Percentiles rank a stretch among this genome's conserved stretches.
These are phyloP conservation scores for Beauveria brongniartii DNA, from an alignment of 2,329 filamentous ascomycete genomes.

Conservation along the genomic window DNA sequence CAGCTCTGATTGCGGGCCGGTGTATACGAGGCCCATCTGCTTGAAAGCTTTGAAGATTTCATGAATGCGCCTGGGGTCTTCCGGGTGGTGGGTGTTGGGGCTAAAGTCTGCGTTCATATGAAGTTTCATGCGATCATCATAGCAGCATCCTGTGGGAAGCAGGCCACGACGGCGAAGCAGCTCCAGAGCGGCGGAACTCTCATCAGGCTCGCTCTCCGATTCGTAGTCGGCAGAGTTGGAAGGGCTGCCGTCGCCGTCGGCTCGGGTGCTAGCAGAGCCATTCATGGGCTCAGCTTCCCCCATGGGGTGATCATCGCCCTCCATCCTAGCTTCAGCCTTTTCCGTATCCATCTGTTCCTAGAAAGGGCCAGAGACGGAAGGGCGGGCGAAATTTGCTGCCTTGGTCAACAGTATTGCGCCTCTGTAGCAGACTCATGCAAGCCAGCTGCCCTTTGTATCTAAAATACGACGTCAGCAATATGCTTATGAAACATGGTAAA, in stretches of 20 bases:
- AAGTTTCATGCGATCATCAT: slow-evolving; percentile 92
- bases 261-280: slow-evolving; percentile 7
- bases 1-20: slow-evolving; percentile 47
- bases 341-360: not conserved
- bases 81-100: slow-evolving; percentile 74
- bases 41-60: slow-evolving; percentile 88
- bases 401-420: not conserved
- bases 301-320: slow-evolving; percentile 11
- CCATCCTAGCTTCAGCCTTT: slow-evolving; percentile 10
- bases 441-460: not conserved
- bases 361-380: not conserved
- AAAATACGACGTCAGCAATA: not conserved
- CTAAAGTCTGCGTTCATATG: slow-evolving; percentile 79
- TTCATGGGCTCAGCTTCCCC: slow-evolving; percentile 13
- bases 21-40: slow-evolving; percentile 67
- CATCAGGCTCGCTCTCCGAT: slow-evolving; percentile 24
- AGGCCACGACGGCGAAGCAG: slow-evolving; percentile 37
- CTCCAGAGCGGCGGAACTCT: slow-evolving; percentile 29
- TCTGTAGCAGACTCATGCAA: not conserved
- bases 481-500: not conserved
- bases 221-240: slow-evolving; percentile 27
- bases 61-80: slow-evolving; percentile 87
- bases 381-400: not conserved
- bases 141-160: slow-evolving; percentile 70
- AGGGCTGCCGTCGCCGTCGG: slow-evolving; percentile 18